phyloP scores from a whole-genome alignment of 495 filamentous ascomycete species.

The Xylaria flabelliformis region DNA sequence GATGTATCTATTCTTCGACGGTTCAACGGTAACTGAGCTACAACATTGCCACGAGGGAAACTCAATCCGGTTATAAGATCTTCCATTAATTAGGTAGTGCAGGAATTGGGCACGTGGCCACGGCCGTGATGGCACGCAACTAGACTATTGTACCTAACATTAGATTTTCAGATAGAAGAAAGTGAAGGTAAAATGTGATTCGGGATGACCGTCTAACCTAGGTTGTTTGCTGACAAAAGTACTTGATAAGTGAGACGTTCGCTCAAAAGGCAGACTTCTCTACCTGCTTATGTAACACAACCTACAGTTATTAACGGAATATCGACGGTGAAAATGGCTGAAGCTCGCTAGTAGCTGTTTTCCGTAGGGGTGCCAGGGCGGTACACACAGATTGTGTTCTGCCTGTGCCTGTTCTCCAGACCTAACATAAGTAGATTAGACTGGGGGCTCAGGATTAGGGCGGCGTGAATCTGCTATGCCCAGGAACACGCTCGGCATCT shows the following conservation, averaged over 20 bases:
- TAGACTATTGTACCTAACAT: neutral
- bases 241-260: neutral
- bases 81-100: neutral
- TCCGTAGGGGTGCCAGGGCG: neutral
- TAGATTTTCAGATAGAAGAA: neutral
- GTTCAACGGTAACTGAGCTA: neutral
- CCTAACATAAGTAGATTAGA: neutral
- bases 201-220: neutral
- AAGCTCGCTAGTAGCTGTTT: neutral
- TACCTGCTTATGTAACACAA: neutral
- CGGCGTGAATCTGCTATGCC: constrained; percentile 11
- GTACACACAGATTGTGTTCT: neutral
- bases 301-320: neutral
- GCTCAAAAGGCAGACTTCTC: neutral
- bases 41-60: neutral
- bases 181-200: neutral
- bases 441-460: neutral
- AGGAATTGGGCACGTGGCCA: constrained; percentile 2
- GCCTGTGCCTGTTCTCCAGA: neutral
- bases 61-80: neutral
- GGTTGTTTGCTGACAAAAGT: neutral
- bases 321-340: neutral
- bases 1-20: neutral
- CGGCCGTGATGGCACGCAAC: neutral
- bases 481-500: constrained; percentile 12